Base-by-base conservation (phyloP, 2,329 filamentous ascomycete genomes). In the Diaporthe sp. region DNA sequence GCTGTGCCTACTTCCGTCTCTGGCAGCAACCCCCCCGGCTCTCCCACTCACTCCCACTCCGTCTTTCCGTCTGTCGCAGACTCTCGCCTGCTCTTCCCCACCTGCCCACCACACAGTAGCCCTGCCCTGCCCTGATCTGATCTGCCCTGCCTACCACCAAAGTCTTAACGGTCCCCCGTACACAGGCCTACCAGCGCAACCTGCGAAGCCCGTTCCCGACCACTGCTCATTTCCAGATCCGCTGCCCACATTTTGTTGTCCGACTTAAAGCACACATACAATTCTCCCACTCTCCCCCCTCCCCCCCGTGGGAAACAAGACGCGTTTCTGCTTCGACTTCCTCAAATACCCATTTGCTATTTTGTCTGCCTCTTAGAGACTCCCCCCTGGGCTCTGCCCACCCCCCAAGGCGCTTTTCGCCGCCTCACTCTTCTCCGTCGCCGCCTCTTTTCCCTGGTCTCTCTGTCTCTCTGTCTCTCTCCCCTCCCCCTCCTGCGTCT, bases 321-420 rank as follows among this genome's bases (percentile, higher is more conserved):
- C 60, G 28, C 52, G 30, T 67, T 64, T 40, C 64, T 54, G 45
- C 33, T 38, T 54, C 30, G 45, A 28, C 38, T 55, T 38, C 57
- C 38, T 50, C 30, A 10, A 54, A 52, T 52, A 55, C 35, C 47
- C 61, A 38, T 69, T 71, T 76, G 74, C 74, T 71, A 72, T 76
- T 76, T 76, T 76, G 74, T 74, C 74, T 72, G 60, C 22, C 42
- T 28, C 25, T 68, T 52, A 54, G 72, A 76, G 74, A 70, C 28
- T 57, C 42, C 45, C 42, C 45, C 67, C 74, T 69, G 74, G 74
- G 74, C 74, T 76, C 70, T 74, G 74, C 74, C 74, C 74, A 68
- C 71, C 72, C n/a, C 71, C 71, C 57, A 71, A 68, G 74, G 74
- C 74, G 72, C 60, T 54, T 54, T 72, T 52, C 38, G 74, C 58